Evolutionary conservation across 805 yeast genomes (phyloP).

Genomic region (Jamesozyma gamospora): DNA sequence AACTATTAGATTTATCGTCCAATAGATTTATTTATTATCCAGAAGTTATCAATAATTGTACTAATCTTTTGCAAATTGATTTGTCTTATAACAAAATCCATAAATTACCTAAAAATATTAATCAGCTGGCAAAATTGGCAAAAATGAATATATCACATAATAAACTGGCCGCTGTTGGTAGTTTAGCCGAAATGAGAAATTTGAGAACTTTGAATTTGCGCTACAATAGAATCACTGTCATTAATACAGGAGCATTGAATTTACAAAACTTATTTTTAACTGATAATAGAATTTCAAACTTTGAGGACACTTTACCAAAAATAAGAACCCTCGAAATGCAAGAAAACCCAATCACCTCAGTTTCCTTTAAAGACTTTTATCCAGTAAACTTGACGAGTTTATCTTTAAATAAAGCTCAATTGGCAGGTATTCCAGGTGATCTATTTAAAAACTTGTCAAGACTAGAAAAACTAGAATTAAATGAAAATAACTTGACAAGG

Average conservation of each 20-base stretch:
- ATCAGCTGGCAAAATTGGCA: slow-evolving; percentile 49
- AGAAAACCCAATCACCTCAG: slow-evolving; percentile 68
- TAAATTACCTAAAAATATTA: slow-evolving; percentile 50
- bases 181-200: slow-evolving; percentile 42
- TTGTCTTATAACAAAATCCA: slow-evolving; percentile 70
- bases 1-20: slow-evolving; percentile 65
- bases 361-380: slow-evolving; percentile 31
- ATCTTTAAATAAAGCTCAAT: slow-evolving; percentile 72
- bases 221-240: slow-evolving; percentile 47
- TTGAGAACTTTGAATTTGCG: slow-evolving; percentile 69
- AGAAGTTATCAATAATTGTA: slow-evolving; percentile 50
- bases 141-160: slow-evolving; percentile 71
- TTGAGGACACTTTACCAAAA: slow-evolving; percentile 51
- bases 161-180: slow-evolving; percentile 34
- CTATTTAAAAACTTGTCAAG: slow-evolving; percentile 53
- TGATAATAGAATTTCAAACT: slow-evolving; percentile 64
- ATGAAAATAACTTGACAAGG: slow-evolving; percentile 70
- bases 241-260: slow-evolving; percentile 38
- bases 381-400: slow-evolving; percentile 58
- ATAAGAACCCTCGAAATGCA: slow-evolving; percentile 64
- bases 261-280: slow-evolving; percentile 66
- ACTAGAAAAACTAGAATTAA: slow-evolving; percentile 64
- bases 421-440: slow-evolving; percentile 59
- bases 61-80: slow-evolving; percentile 56
- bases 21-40: slow-evolving; percentile 60